Conservation (phyloP, 2,329 filamentous ascomycete species). For the Cercospora citrullina region DNA sequence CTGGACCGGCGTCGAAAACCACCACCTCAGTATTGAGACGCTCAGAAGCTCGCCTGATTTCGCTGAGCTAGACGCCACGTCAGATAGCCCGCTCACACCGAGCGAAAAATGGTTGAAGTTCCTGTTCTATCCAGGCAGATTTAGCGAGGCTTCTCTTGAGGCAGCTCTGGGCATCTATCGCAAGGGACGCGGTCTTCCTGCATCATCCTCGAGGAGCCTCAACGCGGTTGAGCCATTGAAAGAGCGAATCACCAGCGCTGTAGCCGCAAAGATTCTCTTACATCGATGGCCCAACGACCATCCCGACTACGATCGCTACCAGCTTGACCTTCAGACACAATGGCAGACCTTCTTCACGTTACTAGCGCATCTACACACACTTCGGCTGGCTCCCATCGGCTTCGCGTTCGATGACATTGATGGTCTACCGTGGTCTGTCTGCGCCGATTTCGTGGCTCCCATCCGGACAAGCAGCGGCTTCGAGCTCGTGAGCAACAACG, state of each 20-base stretch:
- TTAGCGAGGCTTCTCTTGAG: conserved; percentile 76
- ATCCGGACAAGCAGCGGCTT: conserved; percentile 76
- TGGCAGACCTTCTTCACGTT: conserved; percentile 91
- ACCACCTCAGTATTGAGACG: conserved; percentile 44
- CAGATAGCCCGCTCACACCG: conserved; percentile 30
- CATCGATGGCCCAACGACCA: conserved; percentile 61
- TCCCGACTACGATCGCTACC: conserved; percentile 75
- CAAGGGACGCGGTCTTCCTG: conserved; percentile 55
- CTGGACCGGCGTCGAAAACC: conserved; percentile 50
- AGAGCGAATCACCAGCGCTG: conserved; percentile 72
- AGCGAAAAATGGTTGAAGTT: conserved; percentile 82
- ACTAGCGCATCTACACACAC: conserved; percentile 80
- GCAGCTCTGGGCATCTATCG: conserved; percentile 81
- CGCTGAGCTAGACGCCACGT: conserved; percentile 35
- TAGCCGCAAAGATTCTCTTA: conserved; percentile 68
- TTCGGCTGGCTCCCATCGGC: conserved; percentile 77
- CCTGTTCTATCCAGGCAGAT: conserved; percentile 80
- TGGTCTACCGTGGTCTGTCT: conserved; percentile 78
- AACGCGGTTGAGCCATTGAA: conserved; percentile 61
- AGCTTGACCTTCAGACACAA: conserved; percentile 71
- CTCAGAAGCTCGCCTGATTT: conserved; percentile 43
- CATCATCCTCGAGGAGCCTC: conserved; percentile 42
- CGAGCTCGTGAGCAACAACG: conserved; percentile 74
- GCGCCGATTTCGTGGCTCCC: conserved; percentile 76
- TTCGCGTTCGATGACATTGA: conserved; percentile 70